Conservation (phyloP, 495 filamentous ascomycete species). For the Clavariopsis aquatica region DNA sequence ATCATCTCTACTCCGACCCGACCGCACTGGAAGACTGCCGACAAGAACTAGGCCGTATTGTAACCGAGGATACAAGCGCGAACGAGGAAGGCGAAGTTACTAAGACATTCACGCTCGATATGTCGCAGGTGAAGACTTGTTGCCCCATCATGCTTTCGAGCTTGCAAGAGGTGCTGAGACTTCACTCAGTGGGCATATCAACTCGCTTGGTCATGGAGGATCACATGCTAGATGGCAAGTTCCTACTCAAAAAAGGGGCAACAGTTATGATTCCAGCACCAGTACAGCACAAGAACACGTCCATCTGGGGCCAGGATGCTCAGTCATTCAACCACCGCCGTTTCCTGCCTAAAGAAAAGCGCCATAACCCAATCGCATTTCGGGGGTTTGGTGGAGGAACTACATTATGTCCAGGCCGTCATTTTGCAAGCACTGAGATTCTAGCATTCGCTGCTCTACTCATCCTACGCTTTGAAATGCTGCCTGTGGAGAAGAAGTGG, state of each 20-base stretch:
- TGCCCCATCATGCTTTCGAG: slow-evolving; percentile 29
- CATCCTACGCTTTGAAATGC: slow-evolving; percentile 22
- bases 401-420: slow-evolving; percentile 34
- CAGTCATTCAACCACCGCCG: slow-evolving; percentile 16
- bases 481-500: slow-evolving; percentile 15
- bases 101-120: slow-evolving; percentile 17
- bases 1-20: slow-evolving; percentile 48
- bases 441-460: slow-evolving; percentile 25
- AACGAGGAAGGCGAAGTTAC: background rate
- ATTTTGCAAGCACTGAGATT: slow-evolving; percentile 31
- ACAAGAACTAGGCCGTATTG: slow-evolving; percentile 39
- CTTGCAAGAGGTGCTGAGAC: slow-evolving; percentile 25
- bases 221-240: slow-evolving; percentile 4
- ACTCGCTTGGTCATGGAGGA: slow-evolving; percentile 27
- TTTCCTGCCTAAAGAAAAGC: slow-evolving; percentile 5
- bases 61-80: background rate
- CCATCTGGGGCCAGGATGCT: slow-evolving; percentile 23
- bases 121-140: slow-evolving; percentile 15
- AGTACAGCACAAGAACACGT: slow-evolving; percentile 8
- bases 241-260: slow-evolving; percentile 18
- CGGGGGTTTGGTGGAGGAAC: slow-evolving; percentile 33
- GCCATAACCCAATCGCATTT: slow-evolving; percentile 13
- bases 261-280: slow-evolving; percentile 27
- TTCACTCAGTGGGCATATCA: slow-evolving; percentile 12
- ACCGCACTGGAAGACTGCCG: slow-evolving; percentile 47